Percentiles rank a stretch among this genome's conserved stretches.
Conservation (phyloP, 2,329 filamentous ascomycete genomes). For the Alternaria angustiovoidea region DNA sequence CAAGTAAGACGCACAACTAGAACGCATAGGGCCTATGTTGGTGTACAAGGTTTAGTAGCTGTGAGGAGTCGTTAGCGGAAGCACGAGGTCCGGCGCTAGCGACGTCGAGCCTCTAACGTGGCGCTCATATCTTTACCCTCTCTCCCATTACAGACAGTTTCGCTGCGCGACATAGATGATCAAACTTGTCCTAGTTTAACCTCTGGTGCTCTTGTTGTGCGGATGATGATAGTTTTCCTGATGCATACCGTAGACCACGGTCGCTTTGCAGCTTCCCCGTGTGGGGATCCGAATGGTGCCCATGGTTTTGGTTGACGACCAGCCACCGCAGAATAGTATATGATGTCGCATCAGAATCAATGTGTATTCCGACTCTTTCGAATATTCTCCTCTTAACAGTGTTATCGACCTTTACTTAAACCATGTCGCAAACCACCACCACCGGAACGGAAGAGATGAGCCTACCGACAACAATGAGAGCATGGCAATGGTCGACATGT, state of each 20-base stretch:
- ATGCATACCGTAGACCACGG: neutral
- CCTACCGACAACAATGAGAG: slow-evolving; percentile 30
- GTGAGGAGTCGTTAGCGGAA: neutral
- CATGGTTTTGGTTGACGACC: slow-evolving; percentile 7
- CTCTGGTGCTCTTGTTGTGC: neutral
- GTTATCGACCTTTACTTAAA: neutral
- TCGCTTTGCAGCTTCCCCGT: slow-evolving; percentile 6
- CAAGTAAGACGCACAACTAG: neutral
- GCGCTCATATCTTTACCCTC: neutral
- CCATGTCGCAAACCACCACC: slow-evolving; percentile 10
- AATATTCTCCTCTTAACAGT: neutral
- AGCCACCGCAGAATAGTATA: slow-evolving; percentile 3
- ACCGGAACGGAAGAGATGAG: neutral
- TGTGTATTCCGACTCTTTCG: neutral
- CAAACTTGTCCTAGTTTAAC: too few species aligned
- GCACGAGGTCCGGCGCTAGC: slow-evolving; percentile 1
- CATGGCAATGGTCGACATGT: slow-evolving; percentile 33
- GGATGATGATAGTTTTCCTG: neutral
- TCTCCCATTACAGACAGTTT: neutral
- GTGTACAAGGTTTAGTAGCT: neutral
- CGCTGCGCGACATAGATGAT: neutral
- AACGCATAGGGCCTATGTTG: neutral
- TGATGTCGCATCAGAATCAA: neutral
- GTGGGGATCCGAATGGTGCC: slow-evolving; percentile 14
- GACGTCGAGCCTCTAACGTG: neutral